phyloP scores from a whole-genome alignment of 306 rosid genomes.

The Prunus persica region Prunus_persica_NCBIv2 NC_034009.1:46974501-46975000 shows the following conservation, averaged over 20 bases:
- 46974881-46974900: slow-evolving; percentile 92
- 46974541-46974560: slow-evolving; percentile 57
- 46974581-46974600: slow-evolving; percentile 90
- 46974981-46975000: slow-evolving; percentile 96
- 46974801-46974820: slow-evolving; percentile 89
- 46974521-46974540: slow-evolving; percentile 88
- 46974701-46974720: slow-evolving; percentile 1
- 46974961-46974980: slow-evolving; percentile 79
- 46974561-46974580: slow-evolving; percentile 77
- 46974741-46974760: slow-evolving; percentile 81
- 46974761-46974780: slow-evolving; percentile 93
- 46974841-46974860: slow-evolving; percentile 54
- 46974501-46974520: slow-evolving; percentile 79
- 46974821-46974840: slow-evolving; percentile 90
- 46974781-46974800: slow-evolving; percentile 97
- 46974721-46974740: slow-evolving; percentile 61
- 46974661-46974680: slow-evolving; percentile 7
- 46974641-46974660: slow-evolving; percentile 83
- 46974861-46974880: slow-evolving; percentile 62
- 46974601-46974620: slow-evolving; percentile 96
- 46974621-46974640: slow-evolving; percentile 93
- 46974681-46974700: not conserved
- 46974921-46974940: slow-evolving; percentile 49
- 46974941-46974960: slow-evolving; percentile 68
- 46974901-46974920: slow-evolving; percentile 73